Base-by-base conservation (phyloP, 176 grass and related monocot species). In the Canna indica region DNA sequence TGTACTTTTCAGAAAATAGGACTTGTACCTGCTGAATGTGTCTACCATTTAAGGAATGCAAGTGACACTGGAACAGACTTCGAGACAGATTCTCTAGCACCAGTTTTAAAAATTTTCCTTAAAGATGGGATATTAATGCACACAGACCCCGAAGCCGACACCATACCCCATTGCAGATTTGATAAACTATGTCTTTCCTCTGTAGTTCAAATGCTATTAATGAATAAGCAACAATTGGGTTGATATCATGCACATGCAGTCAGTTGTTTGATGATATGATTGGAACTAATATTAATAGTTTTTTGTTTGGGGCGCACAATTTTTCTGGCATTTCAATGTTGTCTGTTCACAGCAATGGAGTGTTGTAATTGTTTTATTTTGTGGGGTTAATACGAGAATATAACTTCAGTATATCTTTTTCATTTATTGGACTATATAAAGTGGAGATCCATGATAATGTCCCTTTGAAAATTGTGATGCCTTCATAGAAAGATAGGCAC, bases 51-150 rank as follows among this genome's bases (percentile, higher is more conserved):
- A 72, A 71, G 71, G 71, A 86, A 79, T 36, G 76, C 70, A 62
- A 77, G 73, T 36, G 81, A 82, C 60, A 29, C 45, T 79, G 83
- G 36, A 81, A 80, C 73, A 71, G 79, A 75, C 65, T 54, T 20
- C 52, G 82, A 78, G 68, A 78, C 16, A 18, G 36, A 32, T 77
- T 68, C 77, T 68, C 46, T 72, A 24, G 41, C 76, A 75, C 46
- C 73, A 44, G 48, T 44, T 57, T 2, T 83, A 76, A 81, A 87
- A 28, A 54, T 97, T 92, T 90, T 81, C 81, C 35, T 85, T 83
- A 97, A 79, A 85, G 84, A 90, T 83, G 93, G 86, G 64, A 79
- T 97, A 64, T 90, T 88, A 68, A 90, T 92, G 79, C 84, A 88
- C 68, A 71, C 53, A 77, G 68, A 87, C 74, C 27, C 77, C 48